These are phyloP conservation scores for Epichloe typhina DNA, from an alignment of 2,329 filamentous ascomycete genomes.

Conservation along the genomic window DNA sequence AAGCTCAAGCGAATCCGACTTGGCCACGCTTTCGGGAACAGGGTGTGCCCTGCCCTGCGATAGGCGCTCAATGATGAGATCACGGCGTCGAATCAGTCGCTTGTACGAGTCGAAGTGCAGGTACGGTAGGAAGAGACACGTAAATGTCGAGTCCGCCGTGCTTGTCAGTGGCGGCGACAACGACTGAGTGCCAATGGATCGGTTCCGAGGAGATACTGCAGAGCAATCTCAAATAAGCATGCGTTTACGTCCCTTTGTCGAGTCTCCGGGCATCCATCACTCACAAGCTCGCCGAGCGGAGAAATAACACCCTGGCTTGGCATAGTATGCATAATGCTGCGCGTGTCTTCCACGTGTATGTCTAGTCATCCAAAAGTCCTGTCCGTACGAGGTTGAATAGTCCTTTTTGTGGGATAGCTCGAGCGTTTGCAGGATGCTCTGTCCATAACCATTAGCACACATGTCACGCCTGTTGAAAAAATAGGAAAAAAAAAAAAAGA, in stretches of 20 bases:
- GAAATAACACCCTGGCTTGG: slow-evolving; percentile 35
- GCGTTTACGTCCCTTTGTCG: no score
- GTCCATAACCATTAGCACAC: not conserved
- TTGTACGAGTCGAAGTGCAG: slow-evolving; percentile 53
- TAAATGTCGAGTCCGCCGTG: slow-evolving; percentile 19
- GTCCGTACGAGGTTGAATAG: slow-evolving; percentile 26
- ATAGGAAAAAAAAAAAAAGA: no score
- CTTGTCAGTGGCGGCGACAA: slow-evolving; percentile 14
- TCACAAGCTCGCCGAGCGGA: slow-evolving; percentile 24
- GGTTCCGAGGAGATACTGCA: slow-evolving; percentile 23
- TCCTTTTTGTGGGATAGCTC: slow-evolving; percentile 24
- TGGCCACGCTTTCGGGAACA: slow-evolving; percentile 39
- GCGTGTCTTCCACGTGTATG: slow-evolving; percentile 35
- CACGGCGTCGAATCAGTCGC: slow-evolving; percentile 40
- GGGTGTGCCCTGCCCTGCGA: slow-evolving; percentile 41
- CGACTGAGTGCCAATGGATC: slow-evolving; percentile 16
- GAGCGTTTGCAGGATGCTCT: slow-evolving; percentile 32
- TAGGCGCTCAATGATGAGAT: slow-evolving; percentile 38
- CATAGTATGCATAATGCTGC: slow-evolving; percentile 35
- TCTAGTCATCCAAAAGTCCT: slow-evolving; percentile 35
- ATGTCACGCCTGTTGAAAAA: not conserved
- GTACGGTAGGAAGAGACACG: slow-evolving; percentile 44
- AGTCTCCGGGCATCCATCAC: slow-evolving; percentile 1
- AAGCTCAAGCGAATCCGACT: slow-evolving; percentile 41
- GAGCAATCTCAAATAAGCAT: no score